Evolutionary conservation across 176 grass and related monocot genomes (phyloP).

Genomic region (Microstegium vimineum): DNA sequence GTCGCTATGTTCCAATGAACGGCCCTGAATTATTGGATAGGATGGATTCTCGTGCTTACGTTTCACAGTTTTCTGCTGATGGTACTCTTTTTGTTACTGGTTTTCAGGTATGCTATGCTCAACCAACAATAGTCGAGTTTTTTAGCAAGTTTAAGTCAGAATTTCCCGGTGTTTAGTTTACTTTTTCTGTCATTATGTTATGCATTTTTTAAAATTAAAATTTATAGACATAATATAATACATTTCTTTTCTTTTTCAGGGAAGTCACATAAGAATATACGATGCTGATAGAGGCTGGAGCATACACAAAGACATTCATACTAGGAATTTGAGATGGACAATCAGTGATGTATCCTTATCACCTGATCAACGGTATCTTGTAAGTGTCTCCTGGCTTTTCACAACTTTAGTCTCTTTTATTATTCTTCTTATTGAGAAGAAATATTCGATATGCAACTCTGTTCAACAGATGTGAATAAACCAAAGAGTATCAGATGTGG

Average conservation of each 20-base stretch:
- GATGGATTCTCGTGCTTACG: constrained; percentile 68
- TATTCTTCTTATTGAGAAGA: background rate
- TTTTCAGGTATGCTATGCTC: constrained; percentile 57
- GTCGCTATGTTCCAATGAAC: constrained; percentile 55
- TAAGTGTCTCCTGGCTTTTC: constrained; percentile 30
- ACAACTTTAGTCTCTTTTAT: background rate
- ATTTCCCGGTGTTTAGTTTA: background rate
- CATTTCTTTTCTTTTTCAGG: constrained; percentile 30
- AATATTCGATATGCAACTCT: background rate
- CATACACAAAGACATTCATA: constrained; percentile 65
- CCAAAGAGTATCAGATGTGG: background rate
- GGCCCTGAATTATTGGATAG: constrained; percentile 49
- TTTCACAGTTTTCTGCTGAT: constrained; percentile 78
- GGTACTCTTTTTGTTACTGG: constrained; percentile 80
- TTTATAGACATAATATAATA: background rate
- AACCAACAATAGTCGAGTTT: background rate
- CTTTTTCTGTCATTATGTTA: background rate
- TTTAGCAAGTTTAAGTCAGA: background rate
- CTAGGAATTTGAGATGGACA: constrained; percentile 80
- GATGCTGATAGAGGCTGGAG: constrained; percentile 67
- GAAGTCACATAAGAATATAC: constrained; percentile 83
- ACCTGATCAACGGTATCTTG: constrained; percentile 66
- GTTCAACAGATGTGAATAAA: background rate
- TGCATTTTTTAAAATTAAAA: background rate
- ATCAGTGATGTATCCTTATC: constrained; percentile 75